Base-by-base conservation (phyloP, 2,329 filamentous ascomycete species). In the Fusarium papillatum region DNA sequence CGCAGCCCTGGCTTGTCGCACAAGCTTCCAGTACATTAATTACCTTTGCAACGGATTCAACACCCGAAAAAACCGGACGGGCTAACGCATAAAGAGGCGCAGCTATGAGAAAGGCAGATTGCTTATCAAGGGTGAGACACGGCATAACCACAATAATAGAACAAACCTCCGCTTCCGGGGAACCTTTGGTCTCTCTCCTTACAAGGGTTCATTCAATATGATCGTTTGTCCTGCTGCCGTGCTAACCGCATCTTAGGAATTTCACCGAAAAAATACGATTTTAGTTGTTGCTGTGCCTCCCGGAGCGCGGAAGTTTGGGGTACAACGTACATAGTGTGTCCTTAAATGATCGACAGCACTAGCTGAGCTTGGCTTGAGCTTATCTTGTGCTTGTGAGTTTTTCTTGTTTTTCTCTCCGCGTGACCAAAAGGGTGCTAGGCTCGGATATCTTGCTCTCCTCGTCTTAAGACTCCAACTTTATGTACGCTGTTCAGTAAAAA, bases 241-340 rank as follows among this genome's bases (percentile, higher is more conserved):
- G 34, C 65, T 76, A 76, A 64, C 74, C 74, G 74, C 24, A 39
- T 31, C 29, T 34, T 22, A n/a, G 19, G 50, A 57, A 57, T 57
- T 57, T 57, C 19, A 34, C 50, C 50, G 48, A 53, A 26, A 48
- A 50, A 53, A 53, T 53, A 53, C 48, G 48, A 29, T n/a, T 36
- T 36, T 36, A 36, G 34, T 36, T 14, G 14, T 59, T 36, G n/a
- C 50, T 57, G 50, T 57, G 50, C 50, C 50, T 67, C 60, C 61
- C 55, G 41, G 36, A 29, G 38, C 24, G 22, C 17, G 34, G 19
- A 36, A 22, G 31, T 34, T 29, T 22, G 11, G 63, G 24, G 22
- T 55, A 24, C n/a, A 10, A 17, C 19, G 14, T 24, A 29, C 26
- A 29, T 29, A 29, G 66, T 34, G 10, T 34, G 31, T 34, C 31